Evolutionary conservation across 2,329 filamentous ascomycete genomes (phyloP).

Genomic region (Colletotrichum liriopes): DNA sequence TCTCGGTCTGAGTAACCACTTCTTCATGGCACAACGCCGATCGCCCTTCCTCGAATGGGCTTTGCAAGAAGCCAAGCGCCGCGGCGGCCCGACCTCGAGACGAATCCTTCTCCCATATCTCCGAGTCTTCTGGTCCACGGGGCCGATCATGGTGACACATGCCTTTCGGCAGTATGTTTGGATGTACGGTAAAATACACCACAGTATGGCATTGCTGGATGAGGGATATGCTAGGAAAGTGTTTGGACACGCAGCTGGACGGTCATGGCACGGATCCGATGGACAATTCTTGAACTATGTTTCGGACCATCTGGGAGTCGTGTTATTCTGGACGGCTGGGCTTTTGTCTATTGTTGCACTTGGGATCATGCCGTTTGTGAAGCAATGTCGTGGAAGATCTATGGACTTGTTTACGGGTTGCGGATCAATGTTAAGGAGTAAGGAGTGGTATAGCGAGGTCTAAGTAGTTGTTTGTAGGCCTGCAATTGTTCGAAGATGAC

Average conservation of each 20-base stretch:
- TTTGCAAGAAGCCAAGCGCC: slow-evolving; percentile 45
- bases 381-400: slow-evolving; percentile 5
- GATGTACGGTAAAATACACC: slow-evolving; percentile 25
- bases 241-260: slow-evolving; percentile 44
- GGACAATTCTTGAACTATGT: slow-evolving; percentile 45
- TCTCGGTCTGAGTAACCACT: slow-evolving; percentile 46
- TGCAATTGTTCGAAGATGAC: neutral
- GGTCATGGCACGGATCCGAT: slow-evolving; percentile 47
- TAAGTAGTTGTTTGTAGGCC: neutral
- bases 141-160: slow-evolving; percentile 47
- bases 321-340: neutral
- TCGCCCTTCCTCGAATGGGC: slow-evolving; percentile 45
- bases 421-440: neutral
- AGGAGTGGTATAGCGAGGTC: neutral
- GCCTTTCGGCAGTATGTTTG: slow-evolving; percentile 43
- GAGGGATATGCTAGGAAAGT: slow-evolving; percentile 33
- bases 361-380: neutral
- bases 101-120: slow-evolving; percentile 46
- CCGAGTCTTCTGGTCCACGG: slow-evolving; percentile 48
- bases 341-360: neutral
- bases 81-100: slow-evolving; percentile 36
- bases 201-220: slow-evolving; percentile 39
- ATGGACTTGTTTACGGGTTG: neutral
- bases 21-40: slow-evolving; percentile 46
- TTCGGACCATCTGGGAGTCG: slow-evolving; percentile 37